Evolutionary conservation across 345 rosid genomes (phyloP).

Genomic region (Syzygium oleosum): DNA sequence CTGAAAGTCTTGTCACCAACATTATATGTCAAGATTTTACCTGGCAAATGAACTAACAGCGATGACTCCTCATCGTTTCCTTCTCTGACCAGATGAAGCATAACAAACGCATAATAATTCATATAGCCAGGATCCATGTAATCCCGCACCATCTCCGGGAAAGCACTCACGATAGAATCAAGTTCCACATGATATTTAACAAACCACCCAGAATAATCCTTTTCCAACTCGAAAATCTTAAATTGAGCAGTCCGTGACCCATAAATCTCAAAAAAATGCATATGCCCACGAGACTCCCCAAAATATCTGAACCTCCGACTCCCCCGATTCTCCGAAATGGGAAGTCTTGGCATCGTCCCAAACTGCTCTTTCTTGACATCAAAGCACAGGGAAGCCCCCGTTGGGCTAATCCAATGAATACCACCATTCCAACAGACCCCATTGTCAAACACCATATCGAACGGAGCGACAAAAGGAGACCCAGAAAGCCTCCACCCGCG

Average conservation of each 20-base stretch:
- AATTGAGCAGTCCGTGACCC: slow-evolving; percentile 4
- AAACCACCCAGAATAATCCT: slow-evolving; percentile 14
- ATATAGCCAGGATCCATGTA: neutral
- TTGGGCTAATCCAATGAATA: slow-evolving; percentile 22
- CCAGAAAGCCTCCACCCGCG: slow-evolving; percentile 17
- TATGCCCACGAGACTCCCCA: slow-evolving; percentile 11
- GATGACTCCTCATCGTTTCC: slow-evolving; percentile 8
- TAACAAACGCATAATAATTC: slow-evolving; percentile 6
- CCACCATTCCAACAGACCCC: slow-evolving; percentile 22
- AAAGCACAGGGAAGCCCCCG: slow-evolving; percentile 9
- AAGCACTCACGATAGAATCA: slow-evolving; percentile 2
- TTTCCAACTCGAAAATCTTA: slow-evolving; percentile 12
- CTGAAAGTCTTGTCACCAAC: slow-evolving; percentile 1
- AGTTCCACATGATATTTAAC: slow-evolving; percentile 12
- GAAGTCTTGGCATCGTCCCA: slow-evolving; percentile 2
- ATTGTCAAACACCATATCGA: slow-evolving; percentile 13
- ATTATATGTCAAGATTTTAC: slow-evolving; percentile 16
- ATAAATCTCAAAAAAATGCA: slow-evolving; percentile 15
- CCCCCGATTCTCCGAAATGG: neutral
- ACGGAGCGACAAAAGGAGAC: slow-evolving; percentile 7
- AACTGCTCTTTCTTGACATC: slow-evolving; percentile 7
- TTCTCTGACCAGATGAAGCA: slow-evolving; percentile 8
- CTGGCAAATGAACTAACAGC: slow-evolving; percentile 15
- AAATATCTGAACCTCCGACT: slow-evolving; percentile 10
- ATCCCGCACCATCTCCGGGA: slow-evolving; percentile 13